These are phyloP conservation scores for Neurospora sp. DNA, from an alignment of 495 filamentous ascomycete species.

Conservation along the genomic window DNA sequence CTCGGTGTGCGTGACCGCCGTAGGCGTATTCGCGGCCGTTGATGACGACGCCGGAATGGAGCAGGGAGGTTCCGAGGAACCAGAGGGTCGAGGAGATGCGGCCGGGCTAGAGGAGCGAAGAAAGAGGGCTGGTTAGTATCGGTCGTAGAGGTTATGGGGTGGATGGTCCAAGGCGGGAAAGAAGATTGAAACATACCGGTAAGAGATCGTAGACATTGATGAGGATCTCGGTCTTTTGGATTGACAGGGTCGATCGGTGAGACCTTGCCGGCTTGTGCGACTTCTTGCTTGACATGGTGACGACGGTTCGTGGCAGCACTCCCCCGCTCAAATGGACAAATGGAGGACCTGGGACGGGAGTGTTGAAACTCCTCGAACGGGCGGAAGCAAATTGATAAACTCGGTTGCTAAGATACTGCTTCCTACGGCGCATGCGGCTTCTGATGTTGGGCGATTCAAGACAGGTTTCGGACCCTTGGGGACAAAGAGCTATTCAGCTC, in stretches of 20 bases:
- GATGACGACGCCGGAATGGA: constrained; percentile 74
- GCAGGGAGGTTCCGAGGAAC: constrained; percentile 58
- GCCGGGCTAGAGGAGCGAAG: constrained; percentile 43
- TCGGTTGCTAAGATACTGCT: not conserved
- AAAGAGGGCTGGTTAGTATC: not conserved
- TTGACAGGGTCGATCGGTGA: constrained; percentile 47
- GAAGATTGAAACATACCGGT: constrained; percentile 39
- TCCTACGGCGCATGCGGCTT: not conserved
- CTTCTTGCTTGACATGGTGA: constrained; percentile 9
- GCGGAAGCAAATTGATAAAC: not conserved
- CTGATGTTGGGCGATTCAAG: not conserved
- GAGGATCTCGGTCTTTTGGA: constrained; percentile 59
- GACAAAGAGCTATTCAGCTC: not conserved
- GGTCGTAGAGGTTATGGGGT: not conserved
- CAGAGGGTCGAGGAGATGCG: constrained; percentile 58
- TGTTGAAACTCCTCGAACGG: not conserved
- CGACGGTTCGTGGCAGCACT: not conserved
- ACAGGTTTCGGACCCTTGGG: not conserved
- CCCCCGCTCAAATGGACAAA: not conserved
- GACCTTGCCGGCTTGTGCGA: constrained; percentile 33
- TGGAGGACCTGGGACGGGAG: not conserved
- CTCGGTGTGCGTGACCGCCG: constrained; percentile 62
- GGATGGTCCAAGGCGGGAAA: not conserved
- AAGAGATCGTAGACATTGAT: constrained; percentile 76
- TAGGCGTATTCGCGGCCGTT: constrained; percentile 69